Conservation (phyloP, 768 basidiomycete species). For the Suillus clintonianus region DNA sequence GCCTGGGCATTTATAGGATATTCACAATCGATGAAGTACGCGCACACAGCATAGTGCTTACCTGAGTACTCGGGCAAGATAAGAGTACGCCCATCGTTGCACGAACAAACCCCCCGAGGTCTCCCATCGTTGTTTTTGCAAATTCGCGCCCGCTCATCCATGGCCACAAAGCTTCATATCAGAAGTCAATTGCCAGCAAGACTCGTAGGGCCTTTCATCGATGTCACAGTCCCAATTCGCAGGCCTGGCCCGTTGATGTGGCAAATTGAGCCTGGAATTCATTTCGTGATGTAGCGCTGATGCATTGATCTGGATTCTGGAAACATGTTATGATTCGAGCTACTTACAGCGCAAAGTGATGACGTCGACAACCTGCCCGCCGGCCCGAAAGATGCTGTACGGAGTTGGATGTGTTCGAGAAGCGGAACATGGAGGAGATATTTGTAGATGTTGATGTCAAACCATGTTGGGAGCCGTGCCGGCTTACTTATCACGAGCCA, state of each 20-base stretch:
- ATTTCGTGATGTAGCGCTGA: no score
- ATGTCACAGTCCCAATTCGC: no score
- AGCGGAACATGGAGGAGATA: neutral
- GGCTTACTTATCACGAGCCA: neutral
- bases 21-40: neutral
- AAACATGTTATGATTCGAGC: no score
- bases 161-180: no score
- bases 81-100: slow-evolving; percentile 54
- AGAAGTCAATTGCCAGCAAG: no score
- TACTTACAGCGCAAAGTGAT: no score
- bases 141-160: no score
- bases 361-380: no score
- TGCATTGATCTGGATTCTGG: no score
- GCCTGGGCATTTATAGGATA: slow-evolving; percentile 34
- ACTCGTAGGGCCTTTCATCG: no score
- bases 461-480: neutral
- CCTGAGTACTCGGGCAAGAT: slow-evolving; percentile 67
- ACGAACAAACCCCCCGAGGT: slow-evolving; percentile 61
- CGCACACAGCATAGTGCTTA: slow-evolving; percentile 9
- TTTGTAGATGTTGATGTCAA: neutral
- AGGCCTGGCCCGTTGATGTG: no score
- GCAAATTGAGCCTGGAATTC: no score
- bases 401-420: neutral
- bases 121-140: slow-evolving; percentile 41
- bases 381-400: neutral